A percentile compares a stretch with the other conserved stretches of the same genome.
Conservation (phyloP, 805 yeast genomes). For the Citeromyces nyonsensis region DNA sequence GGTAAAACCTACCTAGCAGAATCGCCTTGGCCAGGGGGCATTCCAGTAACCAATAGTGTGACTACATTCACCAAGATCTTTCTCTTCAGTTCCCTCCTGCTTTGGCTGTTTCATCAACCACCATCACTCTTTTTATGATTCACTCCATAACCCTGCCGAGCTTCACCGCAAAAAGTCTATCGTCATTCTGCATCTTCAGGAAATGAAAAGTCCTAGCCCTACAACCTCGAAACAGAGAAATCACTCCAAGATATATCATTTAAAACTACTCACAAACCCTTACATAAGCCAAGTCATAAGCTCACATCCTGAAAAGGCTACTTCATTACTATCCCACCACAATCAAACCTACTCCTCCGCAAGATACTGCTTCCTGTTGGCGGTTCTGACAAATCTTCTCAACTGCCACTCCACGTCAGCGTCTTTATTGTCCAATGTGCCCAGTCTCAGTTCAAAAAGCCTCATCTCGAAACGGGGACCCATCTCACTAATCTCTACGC, state of each 20-base stretch:
- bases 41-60: too few relatives aligned
- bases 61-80: too few relatives aligned
- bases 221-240: too few relatives aligned
- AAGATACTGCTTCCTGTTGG: conserved; percentile 84
- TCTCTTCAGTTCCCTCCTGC: too few relatives aligned
- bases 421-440: conserved; percentile 88
- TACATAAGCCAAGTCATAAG: neutral
- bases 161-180: too few relatives aligned
- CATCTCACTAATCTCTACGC: conserved; percentile 85
- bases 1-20: too few relatives aligned
- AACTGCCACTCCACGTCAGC: conserved; percentile 97
- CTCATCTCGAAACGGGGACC: conserved; percentile 99
- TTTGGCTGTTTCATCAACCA: too few relatives aligned
- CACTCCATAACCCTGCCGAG: too few relatives aligned
- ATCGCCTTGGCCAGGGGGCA: too few relatives aligned
- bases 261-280: neutral
- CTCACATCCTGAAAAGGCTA: neutral
- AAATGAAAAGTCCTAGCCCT: too few relatives aligned
- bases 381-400: conserved; percentile 88
- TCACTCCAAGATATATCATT: neutral
- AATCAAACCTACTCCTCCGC: conserved; percentile 12
- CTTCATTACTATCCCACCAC: neutral
- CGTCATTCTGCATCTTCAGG: too few relatives aligned
- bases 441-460: conserved; percentile 73
- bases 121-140: too few relatives aligned